Evolutionary conservation across 148 eudicot genomes (phyloP).

Genomic region (Cornus florida): DNA sequence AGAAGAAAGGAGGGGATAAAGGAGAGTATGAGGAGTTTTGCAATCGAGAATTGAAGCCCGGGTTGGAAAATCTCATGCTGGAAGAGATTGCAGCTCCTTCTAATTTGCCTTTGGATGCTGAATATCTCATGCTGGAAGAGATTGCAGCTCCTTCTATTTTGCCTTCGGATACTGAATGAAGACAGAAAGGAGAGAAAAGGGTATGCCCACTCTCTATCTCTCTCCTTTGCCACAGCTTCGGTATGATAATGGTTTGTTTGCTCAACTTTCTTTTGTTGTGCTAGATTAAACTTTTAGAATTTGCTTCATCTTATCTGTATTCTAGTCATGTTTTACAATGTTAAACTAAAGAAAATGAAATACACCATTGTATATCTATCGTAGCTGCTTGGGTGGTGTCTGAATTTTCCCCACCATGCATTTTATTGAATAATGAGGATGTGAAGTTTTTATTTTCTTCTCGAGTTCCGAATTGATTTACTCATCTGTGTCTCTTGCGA

Average conservation of each 20-base stretch:
- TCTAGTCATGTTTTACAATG: not conserved
- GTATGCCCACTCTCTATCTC: not conserved
- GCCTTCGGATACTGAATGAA: conserved; percentile 20
- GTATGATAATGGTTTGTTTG: not conserved
- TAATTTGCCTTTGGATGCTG: conserved; percentile 13
- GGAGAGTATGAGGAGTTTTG: conserved; percentile 31
- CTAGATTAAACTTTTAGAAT: not conserved
- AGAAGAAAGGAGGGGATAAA: conserved; percentile 29
- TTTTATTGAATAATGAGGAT: not conserved
- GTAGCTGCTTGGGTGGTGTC: not conserved
- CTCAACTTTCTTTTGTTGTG: not conserved
- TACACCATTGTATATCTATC: not conserved
- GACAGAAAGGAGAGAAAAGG: not conserved
- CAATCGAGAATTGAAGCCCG: conserved; percentile 27
- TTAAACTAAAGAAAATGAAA: not conserved
- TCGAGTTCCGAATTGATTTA: not conserved
- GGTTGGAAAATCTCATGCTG: conserved; percentile 16
- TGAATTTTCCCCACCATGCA: not conserved
- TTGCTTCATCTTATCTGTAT: not conserved
- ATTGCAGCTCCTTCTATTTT: conserved; percentile 1
- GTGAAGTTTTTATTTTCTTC: not conserved
- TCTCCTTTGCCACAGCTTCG: not conserved
- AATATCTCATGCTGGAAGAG: not conserved
- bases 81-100: not conserved
- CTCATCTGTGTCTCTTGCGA: not conserved